Percentiles rank a stretch among this genome's conserved stretches.
These are phyloP conservation scores for Suillus lakei DNA, from an alignment of 768 basidiomycete genomes.

Conservation along the genomic window DNA sequence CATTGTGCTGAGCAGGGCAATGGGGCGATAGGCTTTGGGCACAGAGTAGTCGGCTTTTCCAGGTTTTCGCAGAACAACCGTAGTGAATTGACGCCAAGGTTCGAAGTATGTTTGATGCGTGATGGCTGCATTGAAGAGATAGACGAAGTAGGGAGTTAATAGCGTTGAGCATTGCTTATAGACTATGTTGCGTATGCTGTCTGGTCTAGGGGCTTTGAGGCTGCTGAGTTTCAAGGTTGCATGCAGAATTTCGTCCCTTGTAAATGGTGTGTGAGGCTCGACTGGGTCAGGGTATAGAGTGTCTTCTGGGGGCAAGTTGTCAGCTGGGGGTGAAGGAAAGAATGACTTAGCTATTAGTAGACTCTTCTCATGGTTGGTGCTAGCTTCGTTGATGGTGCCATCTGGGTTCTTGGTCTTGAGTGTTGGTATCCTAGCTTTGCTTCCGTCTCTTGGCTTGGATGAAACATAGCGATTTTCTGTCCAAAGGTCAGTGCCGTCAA, in stretches of 20 bases:
- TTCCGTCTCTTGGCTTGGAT: neutral
- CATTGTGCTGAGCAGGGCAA: slow-evolving; percentile 39
- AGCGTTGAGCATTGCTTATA: slow-evolving; percentile 19
- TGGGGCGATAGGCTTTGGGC: slow-evolving; percentile 41
- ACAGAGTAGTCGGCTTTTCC: slow-evolving; percentile 37
- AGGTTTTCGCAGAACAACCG: slow-evolving; percentile 40
- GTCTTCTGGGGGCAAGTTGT: no score
- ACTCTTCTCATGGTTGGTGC: slow-evolving; percentile 27
- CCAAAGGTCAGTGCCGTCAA: slow-evolving; percentile 3
- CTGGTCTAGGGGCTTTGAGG: slow-evolving; percentile 28
- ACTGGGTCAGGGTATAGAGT: slow-evolving; percentile 14
- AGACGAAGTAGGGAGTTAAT: slow-evolving; percentile 10
- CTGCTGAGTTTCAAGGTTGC: slow-evolving; percentile 18
- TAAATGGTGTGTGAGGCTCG: no score
- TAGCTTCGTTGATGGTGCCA: neutral
- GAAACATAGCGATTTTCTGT: slow-evolving; percentile 12
- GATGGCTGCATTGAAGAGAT: slow-evolving; percentile 20
- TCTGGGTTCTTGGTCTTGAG: neutral
- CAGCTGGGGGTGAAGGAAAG: slow-evolving; percentile 27
- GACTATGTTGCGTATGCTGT: slow-evolving; percentile 29
- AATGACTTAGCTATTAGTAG: slow-evolving; percentile 21
- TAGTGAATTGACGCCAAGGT: slow-evolving; percentile 29
- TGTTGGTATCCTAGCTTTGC: neutral
- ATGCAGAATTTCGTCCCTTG: no score
- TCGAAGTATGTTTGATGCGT: slow-evolving; percentile 10